These are phyloP conservation scores for Strobilomyces echinocephalus DNA, from an alignment of 768 basidiomycete species.

Conservation along the genomic window DNA sequence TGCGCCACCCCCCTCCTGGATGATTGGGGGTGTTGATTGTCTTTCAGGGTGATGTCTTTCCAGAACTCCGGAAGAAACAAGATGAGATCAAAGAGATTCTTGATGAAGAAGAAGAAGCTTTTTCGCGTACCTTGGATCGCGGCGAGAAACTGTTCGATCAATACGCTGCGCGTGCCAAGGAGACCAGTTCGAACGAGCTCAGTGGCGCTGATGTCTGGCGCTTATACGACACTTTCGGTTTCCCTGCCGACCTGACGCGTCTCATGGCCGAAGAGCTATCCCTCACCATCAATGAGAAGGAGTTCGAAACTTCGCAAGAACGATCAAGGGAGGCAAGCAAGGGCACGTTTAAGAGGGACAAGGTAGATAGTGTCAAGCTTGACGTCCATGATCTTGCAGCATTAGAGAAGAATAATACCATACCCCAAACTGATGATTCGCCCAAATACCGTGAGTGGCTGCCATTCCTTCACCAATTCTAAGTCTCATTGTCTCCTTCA, in stretches of 20 bases:
- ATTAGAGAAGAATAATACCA: constrained; percentile 68
- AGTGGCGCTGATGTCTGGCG: constrained; percentile 95
- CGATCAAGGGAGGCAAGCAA: constrained; percentile 91
- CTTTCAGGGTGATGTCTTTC: constrained; percentile 76
- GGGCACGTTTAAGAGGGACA: constrained; percentile 68
- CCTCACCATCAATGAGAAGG: constrained; percentile 76
- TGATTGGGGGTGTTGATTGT: constrained; percentile 5
- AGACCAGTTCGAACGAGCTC: constrained; percentile 59
- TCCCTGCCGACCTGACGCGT: constrained; percentile 93
- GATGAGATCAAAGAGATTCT: constrained; percentile 90
- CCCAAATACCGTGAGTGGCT: constrained; percentile 76
- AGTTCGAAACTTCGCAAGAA: constrained; percentile 86
- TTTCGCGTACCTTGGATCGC: constrained; percentile 93
- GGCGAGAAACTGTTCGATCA: constrained; percentile 95
- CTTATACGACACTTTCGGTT: constrained; percentile 96
- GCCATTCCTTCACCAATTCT: background rate
- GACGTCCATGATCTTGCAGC: constrained; percentile 93
- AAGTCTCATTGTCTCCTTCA: constrained; percentile 28
- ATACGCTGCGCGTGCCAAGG: constrained; percentile 66
- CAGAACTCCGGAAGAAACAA: constrained; percentile 81
- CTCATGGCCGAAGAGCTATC: constrained; percentile 96
- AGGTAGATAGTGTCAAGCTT: constrained; percentile 70
- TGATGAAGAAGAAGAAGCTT: constrained; percentile 96
- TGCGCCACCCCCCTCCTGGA: constrained; percentile 13
- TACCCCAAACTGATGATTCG: constrained; percentile 91